Base-by-base conservation (phyloP, 257 asterid genomes). In the Verbascum thapsus region DNA sequence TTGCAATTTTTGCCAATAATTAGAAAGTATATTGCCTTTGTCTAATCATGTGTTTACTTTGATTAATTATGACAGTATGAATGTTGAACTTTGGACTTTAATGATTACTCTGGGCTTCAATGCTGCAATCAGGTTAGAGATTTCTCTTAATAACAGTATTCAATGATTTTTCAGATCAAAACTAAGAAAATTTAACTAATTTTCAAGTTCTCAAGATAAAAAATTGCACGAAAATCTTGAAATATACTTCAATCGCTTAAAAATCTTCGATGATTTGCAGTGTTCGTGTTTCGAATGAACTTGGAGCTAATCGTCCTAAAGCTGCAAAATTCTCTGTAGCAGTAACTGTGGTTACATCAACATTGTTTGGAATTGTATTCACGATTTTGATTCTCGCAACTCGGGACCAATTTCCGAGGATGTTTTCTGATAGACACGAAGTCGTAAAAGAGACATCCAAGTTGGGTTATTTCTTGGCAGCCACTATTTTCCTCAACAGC, bases 21-120 rank as follows among this genome's bases (percentile, higher is more conserved):
- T 10, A 30, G 45, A 11, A 41, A 9, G 41, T 41, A 20, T 10
- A 0, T 39, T 9, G 5, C 8, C 39, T 19, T 32, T 40, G 10
- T 18, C 54, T 30, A 12, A 41, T 43, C 7, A 23, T 48, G 32
- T 45, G 53, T 8, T 32, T 32, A 16, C n/a, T 58, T 44, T 57
- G 22, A 32, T 45, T 22, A 50, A 54, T n/a, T 68, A 16, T 59
- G 55, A 23, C 82, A 90, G 97, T 51, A 83, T 85, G 95, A 81
- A 88, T 61, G 43, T 88, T 48, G 84, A 85, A 69, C 72, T 85
- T 37, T 88, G 98, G 98, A 66, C 81, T 1, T 55, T 88, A 69
- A 88, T 88, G 95, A 62, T 88, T 75, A 66, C 88, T 18, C 69
- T 90, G 1, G 98, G 98, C 20, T 83, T 90, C 87, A 88, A 88